phyloP scores from a whole-genome alignment of 805 yeast species.

The Candida insectorum region DNA sequence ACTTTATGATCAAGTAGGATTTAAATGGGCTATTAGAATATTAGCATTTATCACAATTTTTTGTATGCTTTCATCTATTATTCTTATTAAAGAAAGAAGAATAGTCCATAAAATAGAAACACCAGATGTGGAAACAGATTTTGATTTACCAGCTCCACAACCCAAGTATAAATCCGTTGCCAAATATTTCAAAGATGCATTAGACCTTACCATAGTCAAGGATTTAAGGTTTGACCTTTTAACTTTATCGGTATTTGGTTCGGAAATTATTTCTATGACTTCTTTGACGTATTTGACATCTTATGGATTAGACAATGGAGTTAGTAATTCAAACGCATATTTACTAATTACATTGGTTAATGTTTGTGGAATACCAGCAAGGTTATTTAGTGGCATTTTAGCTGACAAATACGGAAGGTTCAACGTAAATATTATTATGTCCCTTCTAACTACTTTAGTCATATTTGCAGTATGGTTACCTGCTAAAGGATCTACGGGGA shows the following conservation, averaged over 20 bases:
- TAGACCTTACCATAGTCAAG: constrained; percentile 21
- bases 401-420: constrained; percentile 28
- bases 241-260: constrained; percentile 21
- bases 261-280: constrained; percentile 52
- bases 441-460: constrained; percentile 18
- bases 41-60: constrained; percentile 19
- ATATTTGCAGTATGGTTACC: constrained; percentile 25
- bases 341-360: constrained; percentile 25
- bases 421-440: constrained; percentile 22
- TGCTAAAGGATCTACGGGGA: constrained; percentile 30
- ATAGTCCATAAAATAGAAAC: not conserved
- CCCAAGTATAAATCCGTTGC: not conserved
- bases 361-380: constrained; percentile 25
- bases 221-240: constrained; percentile 19
- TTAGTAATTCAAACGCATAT: constrained; percentile 17
- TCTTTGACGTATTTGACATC: constrained; percentile 26
- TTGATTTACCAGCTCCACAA: not conserved
- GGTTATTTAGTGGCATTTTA: constrained; percentile 22
- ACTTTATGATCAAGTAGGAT: constrained; percentile 23
- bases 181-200: constrained; percentile 26
- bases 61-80: constrained; percentile 16
- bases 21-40: constrained; percentile 26
- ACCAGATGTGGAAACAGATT: not conserved
- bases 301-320: constrained; percentile 23
- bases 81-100: constrained; percentile 19